Conservation (phyloP, 441 rosid genomes). For the Macaranga tanarius region DNA sequence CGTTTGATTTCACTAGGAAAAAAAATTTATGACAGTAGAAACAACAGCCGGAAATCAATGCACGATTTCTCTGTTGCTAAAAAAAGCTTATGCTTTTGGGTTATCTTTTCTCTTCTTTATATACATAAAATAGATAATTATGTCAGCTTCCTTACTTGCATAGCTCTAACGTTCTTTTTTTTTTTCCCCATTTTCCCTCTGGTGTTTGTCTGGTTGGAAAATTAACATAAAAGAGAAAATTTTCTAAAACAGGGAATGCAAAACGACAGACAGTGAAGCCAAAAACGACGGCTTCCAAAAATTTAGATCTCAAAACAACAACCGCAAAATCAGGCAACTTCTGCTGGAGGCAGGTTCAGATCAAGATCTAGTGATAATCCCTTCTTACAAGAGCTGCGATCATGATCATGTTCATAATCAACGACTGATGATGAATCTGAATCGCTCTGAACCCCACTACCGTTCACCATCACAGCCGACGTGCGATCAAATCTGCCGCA, state of each 20-base stretch:
- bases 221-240: too few relatives aligned
- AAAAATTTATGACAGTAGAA: neutral
- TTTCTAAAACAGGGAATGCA: neutral
- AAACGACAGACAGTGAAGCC: slow-evolving; percentile 3
- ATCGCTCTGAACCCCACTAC: slow-evolving; percentile 39
- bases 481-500: slow-evolving; percentile 18
- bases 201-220: too few relatives aligned
- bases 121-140: slow-evolving; percentile 12
- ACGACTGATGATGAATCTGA: slow-evolving; percentile 63
- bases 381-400: slow-evolving; percentile 22
- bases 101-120: slow-evolving; percentile 14
- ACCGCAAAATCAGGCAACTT: slow-evolving; percentile 20
- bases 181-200: too few relatives aligned
- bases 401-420: slow-evolving; percentile 39
- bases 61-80: slow-evolving; percentile 22
- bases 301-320: neutral
- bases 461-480: slow-evolving; percentile 19
- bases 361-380: slow-evolving; percentile 45
- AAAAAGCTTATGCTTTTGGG: slow-evolving; percentile 6
- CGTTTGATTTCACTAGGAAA: neutral
- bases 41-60: neutral
- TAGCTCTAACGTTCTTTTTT: too few relatives aligned
- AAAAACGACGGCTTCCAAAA: slow-evolving; percentile 8
- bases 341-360: slow-evolving; percentile 54
- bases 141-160: slow-evolving; percentile 18